Conservation (phyloP, 2,329 filamentous ascomycete genomes). For the Cryphonectria naterciae region DNA sequence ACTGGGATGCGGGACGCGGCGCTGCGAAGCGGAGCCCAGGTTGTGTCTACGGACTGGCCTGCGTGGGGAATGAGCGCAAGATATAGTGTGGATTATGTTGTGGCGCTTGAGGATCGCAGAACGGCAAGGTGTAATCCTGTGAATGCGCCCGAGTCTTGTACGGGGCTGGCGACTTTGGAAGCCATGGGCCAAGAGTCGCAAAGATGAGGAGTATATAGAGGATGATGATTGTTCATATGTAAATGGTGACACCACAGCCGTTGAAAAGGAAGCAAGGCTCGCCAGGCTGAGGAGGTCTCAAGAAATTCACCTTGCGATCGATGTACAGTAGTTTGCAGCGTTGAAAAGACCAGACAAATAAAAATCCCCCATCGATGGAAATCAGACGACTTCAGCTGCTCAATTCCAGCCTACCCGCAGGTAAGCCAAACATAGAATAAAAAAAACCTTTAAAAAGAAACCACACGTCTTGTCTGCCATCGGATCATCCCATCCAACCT, state of each 20-base stretch:
- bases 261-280: background rate
- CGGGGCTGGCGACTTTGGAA: background rate
- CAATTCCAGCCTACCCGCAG: background rate
- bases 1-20: constrained; percentile 47
- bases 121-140: constrained; percentile 12
- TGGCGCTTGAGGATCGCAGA: constrained; percentile 17
- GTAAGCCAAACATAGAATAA: background rate
- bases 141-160: constrained; percentile 10
- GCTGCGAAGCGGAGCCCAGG: constrained; percentile 51
- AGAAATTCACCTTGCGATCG: background rate
- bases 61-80: constrained; percentile 50
- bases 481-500: background rate
- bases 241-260: background rate
- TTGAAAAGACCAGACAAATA: background rate
- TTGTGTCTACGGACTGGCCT: constrained; percentile 55
- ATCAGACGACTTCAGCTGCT: background rate
- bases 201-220: background rate
- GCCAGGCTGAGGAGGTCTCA: background rate
- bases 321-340: background rate
- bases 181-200: background rate
- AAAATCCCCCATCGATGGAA: background rate
- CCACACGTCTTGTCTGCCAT: background rate
- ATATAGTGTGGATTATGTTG: constrained; percentile 52
- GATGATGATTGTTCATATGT: no score
- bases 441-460: background rate